A percentile compares a stretch with the other conserved stretches of the same genome.
Evolutionary conservation across 108 stramenopile species (phyloP).

Genomic region (Nitzschia sp.): DNA sequence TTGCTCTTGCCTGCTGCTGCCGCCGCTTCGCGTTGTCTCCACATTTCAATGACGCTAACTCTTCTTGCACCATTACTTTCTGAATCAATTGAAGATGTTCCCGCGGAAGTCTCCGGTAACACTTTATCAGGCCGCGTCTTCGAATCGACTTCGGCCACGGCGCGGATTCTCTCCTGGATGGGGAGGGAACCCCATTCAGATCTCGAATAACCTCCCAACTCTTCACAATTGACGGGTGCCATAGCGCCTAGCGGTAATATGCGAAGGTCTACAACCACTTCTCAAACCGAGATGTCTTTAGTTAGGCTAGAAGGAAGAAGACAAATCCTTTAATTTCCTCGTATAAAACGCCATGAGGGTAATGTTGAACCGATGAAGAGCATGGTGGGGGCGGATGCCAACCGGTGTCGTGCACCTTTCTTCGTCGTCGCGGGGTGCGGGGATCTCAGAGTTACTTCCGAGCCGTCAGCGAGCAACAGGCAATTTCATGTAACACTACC

Average conservation of each 20-base stretch:
- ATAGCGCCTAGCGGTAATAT: neutral
- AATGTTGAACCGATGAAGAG: too few relatives aligned
- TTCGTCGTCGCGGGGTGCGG: too few relatives aligned
- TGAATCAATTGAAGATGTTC: neutral
- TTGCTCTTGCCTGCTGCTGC: neutral
- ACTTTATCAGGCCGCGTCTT: neutral
- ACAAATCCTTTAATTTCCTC: too few relatives aligned
- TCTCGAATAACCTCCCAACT: neutral
- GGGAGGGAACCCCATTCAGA: constrained; percentile 9
- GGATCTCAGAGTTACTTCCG: too few relatives aligned
- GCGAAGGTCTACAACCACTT: neutral
- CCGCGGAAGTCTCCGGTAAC: neutral
- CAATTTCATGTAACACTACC: too few relatives aligned
- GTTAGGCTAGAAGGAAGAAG: too few relatives aligned
- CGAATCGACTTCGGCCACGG: constrained; percentile 7
- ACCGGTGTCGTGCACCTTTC: too few relatives aligned
- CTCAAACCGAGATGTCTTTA: too few relatives aligned
- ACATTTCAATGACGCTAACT: constrained; percentile 38
- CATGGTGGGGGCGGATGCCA: too few relatives aligned
- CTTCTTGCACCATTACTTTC: constrained; percentile 5
- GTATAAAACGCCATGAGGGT: too few relatives aligned
- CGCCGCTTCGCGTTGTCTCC: constrained; percentile 33
- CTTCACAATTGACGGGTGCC: neutral
- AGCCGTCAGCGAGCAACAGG: too few relatives aligned
- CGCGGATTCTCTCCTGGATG: constrained; percentile 13